These are phyloP conservation scores for Penicillium sp. DNA, from an alignment of 2,329 filamentous ascomycete species.

Conservation along the genomic window DNA sequence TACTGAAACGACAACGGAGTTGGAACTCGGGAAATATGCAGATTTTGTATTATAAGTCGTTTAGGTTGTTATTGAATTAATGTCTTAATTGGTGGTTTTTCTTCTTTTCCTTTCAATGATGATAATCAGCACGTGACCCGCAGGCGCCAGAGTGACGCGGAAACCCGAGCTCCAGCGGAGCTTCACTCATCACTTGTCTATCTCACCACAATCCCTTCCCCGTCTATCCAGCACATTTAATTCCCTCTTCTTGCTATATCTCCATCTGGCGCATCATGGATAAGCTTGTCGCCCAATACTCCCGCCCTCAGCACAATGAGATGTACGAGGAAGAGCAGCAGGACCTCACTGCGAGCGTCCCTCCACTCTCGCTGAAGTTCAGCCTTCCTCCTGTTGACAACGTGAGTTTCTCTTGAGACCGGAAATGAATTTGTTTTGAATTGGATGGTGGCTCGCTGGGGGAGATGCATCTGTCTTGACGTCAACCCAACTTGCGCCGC, in stretches of 20 bases:
- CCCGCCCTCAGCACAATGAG: constrained; percentile 75
- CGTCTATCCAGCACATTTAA: constrained; percentile 7
- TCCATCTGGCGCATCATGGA: constrained; percentile 66
- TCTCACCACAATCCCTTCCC: constrained; percentile 17
- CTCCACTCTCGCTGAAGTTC: constrained; percentile 87
- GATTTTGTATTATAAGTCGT: constrained; percentile 12
- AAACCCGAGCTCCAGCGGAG: constrained; percentile 32
- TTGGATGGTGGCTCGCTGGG: constrained; percentile 4
- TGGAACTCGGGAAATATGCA: constrained; percentile 14
- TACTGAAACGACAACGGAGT: constrained; percentile 1
- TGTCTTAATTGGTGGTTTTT: not conserved
- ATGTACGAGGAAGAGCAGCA: constrained; percentile 73
- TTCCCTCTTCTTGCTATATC: constrained; percentile 1
- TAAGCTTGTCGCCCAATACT: constrained; percentile 89
- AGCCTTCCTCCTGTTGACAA: constrained; percentile 90
- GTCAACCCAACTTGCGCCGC: constrained; percentile 14
- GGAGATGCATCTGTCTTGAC: constrained; percentile 4
- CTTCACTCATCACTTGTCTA: constrained; percentile 22
- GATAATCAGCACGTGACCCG: constrained; percentile 27
- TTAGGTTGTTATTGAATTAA: constrained; percentile 4
- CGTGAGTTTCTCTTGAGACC: constrained; percentile 55
- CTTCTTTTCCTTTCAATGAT: not conserved
- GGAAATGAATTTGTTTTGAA: not conserved
- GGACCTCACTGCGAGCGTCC: constrained; percentile 69
- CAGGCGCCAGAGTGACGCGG: constrained; percentile 41